Evolutionary conservation across 208 protist species (phyloP).

Genomic region (Lotmaria passim): DNA sequence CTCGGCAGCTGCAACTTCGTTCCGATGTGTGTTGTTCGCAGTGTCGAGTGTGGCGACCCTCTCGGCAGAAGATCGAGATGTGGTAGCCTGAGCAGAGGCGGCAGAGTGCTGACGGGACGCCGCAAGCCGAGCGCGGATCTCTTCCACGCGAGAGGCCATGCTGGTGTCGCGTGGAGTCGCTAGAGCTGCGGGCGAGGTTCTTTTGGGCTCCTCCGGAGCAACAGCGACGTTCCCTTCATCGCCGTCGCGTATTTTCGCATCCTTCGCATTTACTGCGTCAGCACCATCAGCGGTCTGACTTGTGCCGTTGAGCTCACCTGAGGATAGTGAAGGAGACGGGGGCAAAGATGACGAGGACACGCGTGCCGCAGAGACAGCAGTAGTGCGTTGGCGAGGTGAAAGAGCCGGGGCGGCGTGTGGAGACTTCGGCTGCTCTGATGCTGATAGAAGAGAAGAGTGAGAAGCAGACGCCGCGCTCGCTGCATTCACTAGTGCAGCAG

Average conservation of each 20-base stretch:
- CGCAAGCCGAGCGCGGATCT: conserved; percentile 12
- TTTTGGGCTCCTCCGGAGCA: not conserved
- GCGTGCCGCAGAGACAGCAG: not conserved
- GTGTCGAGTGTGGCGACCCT: too few species aligned
- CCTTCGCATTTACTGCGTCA: not conserved
- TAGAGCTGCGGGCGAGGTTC: not conserved
- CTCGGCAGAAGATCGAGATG: conserved; percentile 5
- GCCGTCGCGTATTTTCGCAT: not conserved
- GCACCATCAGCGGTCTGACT: not conserved
- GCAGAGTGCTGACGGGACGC: conserved; percentile 8
- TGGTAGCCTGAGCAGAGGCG: not conserved
- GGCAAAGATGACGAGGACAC: not conserved
- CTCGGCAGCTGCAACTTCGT: not conserved
- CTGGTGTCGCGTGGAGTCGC: not conserved
- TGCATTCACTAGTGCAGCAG: too few species aligned
- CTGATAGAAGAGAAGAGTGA: not conserved
- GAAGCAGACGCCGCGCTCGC: too few species aligned
- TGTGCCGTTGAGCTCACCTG: not conserved
- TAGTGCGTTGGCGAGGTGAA: not conserved
- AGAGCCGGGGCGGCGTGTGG: not conserved
- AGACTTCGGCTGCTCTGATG: not conserved
- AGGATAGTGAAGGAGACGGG: not conserved
- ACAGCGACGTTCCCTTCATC: too few species aligned
- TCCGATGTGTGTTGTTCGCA: too few species aligned
- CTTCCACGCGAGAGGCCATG: not conserved